Evolutionary conservation across 371 early-diverging fungal genomes (phyloP).

Genomic region (Apophysomyces elegans): DNA sequence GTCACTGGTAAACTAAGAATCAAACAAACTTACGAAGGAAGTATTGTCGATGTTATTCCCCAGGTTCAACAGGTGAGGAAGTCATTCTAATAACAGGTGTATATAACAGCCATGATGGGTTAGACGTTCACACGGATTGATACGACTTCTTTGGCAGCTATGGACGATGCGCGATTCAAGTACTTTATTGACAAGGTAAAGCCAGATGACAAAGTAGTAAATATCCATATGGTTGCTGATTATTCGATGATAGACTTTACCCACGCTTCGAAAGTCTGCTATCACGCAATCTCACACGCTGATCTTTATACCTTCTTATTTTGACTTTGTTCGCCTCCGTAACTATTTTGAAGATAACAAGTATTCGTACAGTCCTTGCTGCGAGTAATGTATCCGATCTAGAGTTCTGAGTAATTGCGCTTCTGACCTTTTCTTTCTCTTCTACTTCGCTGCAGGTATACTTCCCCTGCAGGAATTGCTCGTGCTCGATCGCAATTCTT

Average conservation of each 20-base stretch:
- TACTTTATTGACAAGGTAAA: conserved; percentile 81
- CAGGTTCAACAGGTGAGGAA: conserved; percentile 73
- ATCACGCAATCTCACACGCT: conserved; percentile 74
- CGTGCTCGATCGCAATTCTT: conserved; percentile 81
- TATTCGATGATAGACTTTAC: conserved; percentile 43
- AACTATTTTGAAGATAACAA: conserved; percentile 83
- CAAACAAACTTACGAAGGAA: conserved; percentile 65
- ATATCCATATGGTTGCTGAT: not conserved
- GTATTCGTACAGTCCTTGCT: conserved; percentile 75
- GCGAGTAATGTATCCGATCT: conserved; percentile 59
- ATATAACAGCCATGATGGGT: not conserved
- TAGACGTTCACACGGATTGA: conserved; percentile 75
- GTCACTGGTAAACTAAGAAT: conserved; percentile 79
- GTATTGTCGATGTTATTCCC: conserved; percentile 77
- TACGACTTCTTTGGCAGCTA: conserved; percentile 56
- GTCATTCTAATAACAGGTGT: not conserved
- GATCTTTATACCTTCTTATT: conserved; percentile 94
- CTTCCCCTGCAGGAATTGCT: conserved; percentile 69
- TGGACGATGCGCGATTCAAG: conserved; percentile 84
- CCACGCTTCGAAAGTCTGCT: conserved; percentile 62
- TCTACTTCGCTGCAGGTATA: conserved; percentile 52
- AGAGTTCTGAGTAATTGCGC: conserved; percentile 19
- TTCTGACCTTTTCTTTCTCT: not conserved
- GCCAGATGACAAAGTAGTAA: not conserved
- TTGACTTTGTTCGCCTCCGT: conserved; percentile 93